phyloP scores from a whole-genome alignment of 495 filamentous ascomycete genomes.

The Tuber calosporum region DNA sequence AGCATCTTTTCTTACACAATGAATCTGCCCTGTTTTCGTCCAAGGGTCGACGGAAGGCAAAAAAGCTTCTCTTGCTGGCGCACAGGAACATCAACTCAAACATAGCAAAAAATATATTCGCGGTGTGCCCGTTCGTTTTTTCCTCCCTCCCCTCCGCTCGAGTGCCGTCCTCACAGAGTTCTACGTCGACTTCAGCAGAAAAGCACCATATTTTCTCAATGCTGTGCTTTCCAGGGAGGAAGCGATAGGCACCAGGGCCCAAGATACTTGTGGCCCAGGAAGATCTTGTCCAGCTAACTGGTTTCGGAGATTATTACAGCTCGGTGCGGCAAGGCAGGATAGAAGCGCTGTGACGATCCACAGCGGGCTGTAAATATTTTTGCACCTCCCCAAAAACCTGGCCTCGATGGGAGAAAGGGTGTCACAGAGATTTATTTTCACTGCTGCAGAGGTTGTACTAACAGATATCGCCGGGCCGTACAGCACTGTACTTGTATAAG shows the following conservation, averaged over 20 bases:
- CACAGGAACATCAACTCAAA: neutral
- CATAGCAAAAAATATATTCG: neutral
- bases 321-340: neutral
- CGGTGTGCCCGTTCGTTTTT: neutral
- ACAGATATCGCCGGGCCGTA: neutral
- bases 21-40: neutral
- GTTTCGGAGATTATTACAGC: conserved; percentile 2
- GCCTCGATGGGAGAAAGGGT: neutral
- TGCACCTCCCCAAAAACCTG: neutral
- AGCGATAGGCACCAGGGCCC: neutral
- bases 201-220: neutral
- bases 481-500: no score
- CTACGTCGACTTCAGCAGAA: neutral
- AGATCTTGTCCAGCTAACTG: neutral
- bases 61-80: neutral
- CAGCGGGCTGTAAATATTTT: neutral
- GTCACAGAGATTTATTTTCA: neutral
- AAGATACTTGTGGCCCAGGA: neutral
- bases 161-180: neutral
- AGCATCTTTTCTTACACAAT: neutral
- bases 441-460: neutral
- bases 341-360: neutral
- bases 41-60: neutral
- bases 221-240: neutral
- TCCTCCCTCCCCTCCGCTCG: neutral